Evolutionary conservation across 495 filamentous ascomycete genomes (phyloP).

Genomic region (Lentithecium fluviatile): DNA sequence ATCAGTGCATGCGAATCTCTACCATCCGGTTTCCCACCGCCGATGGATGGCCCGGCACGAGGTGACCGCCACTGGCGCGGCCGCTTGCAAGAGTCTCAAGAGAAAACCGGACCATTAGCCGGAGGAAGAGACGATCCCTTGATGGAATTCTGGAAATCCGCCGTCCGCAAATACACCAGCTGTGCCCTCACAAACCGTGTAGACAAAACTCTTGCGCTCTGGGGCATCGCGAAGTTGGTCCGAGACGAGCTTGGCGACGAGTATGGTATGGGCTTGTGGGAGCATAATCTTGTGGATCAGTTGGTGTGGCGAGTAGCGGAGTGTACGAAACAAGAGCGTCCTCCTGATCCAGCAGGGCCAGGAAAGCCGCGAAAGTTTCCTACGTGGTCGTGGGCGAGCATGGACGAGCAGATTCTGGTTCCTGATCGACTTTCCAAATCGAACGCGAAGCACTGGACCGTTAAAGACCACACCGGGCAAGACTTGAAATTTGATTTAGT

Average conservation of each 20-base stretch:
- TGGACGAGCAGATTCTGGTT: slow-evolving; percentile 11
- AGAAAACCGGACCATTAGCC: background rate
- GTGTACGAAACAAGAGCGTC: slow-evolving; percentile 7
- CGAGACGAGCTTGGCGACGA: slow-evolving; percentile 12
- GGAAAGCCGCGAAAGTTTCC: slow-evolving; percentile 10
- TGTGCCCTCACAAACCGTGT: slow-evolving; percentile 22
- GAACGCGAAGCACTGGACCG: background rate
- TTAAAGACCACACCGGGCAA: slow-evolving; percentile 3
- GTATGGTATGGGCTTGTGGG: slow-evolving; percentile 24
- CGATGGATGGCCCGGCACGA: slow-evolving; percentile 10
- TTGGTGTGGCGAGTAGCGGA: slow-evolving; percentile 25
- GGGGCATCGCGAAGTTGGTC: slow-evolving; percentile 31
- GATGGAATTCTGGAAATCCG: slow-evolving; percentile 23
- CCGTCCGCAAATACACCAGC: slow-evolving; percentile 19
- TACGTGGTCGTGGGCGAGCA: slow-evolving; percentile 22
- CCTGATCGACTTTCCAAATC: slow-evolving; percentile 2
- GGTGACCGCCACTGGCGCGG: slow-evolving; percentile 31
- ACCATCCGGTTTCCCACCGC: slow-evolving; percentile 13
- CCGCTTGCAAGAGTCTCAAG: slow-evolving; percentile 10
- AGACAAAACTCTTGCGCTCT: slow-evolving; percentile 28
- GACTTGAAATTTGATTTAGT: slow-evolving; percentile 6
- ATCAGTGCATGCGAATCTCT: slow-evolving; percentile 27
- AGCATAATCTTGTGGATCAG: slow-evolving; percentile 20
- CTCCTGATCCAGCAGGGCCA: slow-evolving; percentile 1
- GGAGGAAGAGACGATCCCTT: slow-evolving; percentile 24